Evolutionary conservation across 1,284 basidiomycete species (phyloP).

Genomic region (Sporisorium graminicola): DNA sequence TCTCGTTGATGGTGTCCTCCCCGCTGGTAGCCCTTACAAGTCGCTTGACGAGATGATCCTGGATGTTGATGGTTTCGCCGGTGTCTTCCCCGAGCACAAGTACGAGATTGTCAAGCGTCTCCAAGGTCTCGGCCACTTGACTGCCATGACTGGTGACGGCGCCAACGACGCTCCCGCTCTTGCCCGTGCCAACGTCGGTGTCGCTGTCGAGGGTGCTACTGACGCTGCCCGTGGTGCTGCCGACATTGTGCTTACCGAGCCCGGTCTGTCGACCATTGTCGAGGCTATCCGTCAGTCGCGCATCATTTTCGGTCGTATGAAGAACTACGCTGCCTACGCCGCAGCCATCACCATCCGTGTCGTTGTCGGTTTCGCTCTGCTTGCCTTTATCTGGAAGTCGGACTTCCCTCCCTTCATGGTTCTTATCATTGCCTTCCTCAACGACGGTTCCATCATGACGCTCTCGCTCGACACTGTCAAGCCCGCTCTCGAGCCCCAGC

Average conservation of each 20-base stretch:
- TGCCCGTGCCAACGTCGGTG: slow-evolving; percentile 86
- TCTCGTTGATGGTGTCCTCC: slow-evolving; percentile 87
- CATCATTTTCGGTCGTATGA: slow-evolving; percentile 97
- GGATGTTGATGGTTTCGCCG: slow-evolving; percentile 91
- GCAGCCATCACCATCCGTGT: slow-evolving; percentile 97
- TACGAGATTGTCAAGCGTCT: slow-evolving; percentile 91
- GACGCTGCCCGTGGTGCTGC: slow-evolving; percentile 95
- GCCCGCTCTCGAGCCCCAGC: slow-evolving; percentile 86
- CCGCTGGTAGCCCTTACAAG: slow-evolving; percentile 78
- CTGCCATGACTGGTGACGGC: slow-evolving; percentile 86
- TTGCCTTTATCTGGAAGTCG: slow-evolving; percentile 94
- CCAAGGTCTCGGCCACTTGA: slow-evolving; percentile 78
- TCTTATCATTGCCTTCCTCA: slow-evolving; percentile 94
- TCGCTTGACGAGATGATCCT: slow-evolving; percentile 88
- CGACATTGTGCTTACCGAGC: slow-evolving; percentile 93
- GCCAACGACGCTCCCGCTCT: slow-evolving; percentile 95
- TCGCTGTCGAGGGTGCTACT: slow-evolving; percentile 93
- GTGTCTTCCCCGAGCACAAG: slow-evolving; percentile 98
- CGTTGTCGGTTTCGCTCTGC: slow-evolving; percentile 94
- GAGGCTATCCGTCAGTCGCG: slow-evolving; percentile 95
- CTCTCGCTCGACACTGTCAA: slow-evolving; percentile 95
- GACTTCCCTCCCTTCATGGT: slow-evolving; percentile 99
- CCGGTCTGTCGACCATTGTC: slow-evolving; percentile 95
- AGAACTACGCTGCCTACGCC: slow-evolving; percentile 88
- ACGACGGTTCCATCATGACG: slow-evolving; percentile 98